phyloP scores from a whole-genome alignment of 2,329 filamentous ascomycete genomes.

The Cytospora chrysosperma region DNA sequence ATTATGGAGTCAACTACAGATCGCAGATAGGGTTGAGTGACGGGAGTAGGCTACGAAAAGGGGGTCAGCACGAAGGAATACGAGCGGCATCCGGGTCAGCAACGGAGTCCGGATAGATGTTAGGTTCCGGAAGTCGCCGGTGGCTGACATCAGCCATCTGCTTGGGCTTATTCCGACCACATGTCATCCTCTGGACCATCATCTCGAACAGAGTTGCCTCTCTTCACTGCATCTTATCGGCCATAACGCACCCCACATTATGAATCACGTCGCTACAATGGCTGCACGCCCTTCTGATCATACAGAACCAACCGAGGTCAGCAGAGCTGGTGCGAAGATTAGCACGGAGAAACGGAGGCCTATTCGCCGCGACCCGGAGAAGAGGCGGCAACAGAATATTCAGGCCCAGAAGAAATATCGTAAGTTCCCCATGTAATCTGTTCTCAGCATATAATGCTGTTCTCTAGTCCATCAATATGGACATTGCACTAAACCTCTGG shows the following conservation, averaged over 20 bases:
- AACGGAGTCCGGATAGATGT: background rate
- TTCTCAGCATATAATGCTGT: background rate
- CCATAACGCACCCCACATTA: background rate
- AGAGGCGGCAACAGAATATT: constrained; percentile 29
- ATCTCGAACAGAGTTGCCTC: background rate
- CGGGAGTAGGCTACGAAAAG: too few species aligned
- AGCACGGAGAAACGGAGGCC: constrained; percentile 18
- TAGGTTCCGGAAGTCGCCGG: background rate
- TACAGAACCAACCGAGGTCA: background rate
- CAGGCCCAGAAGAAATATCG: constrained; percentile 30
- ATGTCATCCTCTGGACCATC: background rate
- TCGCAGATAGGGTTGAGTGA: too few species aligned
- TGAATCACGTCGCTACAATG: background rate
- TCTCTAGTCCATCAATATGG: rapidly evolving
- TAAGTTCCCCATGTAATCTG: constrained; percentile 19
- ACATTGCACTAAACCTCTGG: background rate
- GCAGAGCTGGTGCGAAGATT: background rate
- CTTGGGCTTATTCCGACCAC: constrained; percentile 5
- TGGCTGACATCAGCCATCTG: constrained; percentile 22
- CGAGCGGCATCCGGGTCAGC: background rate
- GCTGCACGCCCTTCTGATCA: background rate
- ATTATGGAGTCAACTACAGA: too few species aligned
- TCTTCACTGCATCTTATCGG: background rate
- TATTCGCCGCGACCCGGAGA: constrained; percentile 28
- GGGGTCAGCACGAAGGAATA: background rate